Evolutionary conservation across 768 basidiomycete species (phyloP), one percentile per base, ranked within the genome.

Genomic region (Boletus rufocinnamomeus): DNA sequence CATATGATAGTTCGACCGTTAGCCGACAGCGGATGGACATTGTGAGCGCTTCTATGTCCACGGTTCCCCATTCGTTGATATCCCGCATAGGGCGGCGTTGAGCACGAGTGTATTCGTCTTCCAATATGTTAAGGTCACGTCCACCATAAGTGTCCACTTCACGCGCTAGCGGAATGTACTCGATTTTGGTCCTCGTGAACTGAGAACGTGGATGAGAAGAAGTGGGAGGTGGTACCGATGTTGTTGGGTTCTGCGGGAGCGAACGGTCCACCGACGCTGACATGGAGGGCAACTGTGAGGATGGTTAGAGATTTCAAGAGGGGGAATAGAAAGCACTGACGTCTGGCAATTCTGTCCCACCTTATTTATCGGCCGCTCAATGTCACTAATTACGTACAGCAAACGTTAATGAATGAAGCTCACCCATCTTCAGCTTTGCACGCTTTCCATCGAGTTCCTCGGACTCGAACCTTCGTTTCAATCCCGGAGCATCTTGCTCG

Each of bases 21-120:
- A 98, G 75, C 37, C 95, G 81, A 37, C 91, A 96, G 34, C 95
- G 89, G 41, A 99, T 76, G 32, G 91, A 91, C 88, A 99, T 87
- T n/a, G 87, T 87, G 50, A 99, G 80, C n/a, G 86, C 86, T 68
- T 97, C 95, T 57, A 98, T 86, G 66, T 98, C 95, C 50, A 96
- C 84, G 9, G 79, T 81, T 23, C 93, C 94, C 86, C 95, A 93
- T 53, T 95, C 93, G 68, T 87, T 86, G 61, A 92, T 81, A 51
- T 88, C 84, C 57, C 89, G 82, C 66, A 89, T 71, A 7, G 83
- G 79, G 45, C 89, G 82, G 52, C 81, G 77, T 47, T 82, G 77
- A 19, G 79, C 68, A 35, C 76, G 80, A 32, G 72, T 65, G 54
- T 83, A 79, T 64, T 93, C 91, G 14, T 79, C 76, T 52, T 89